Conservation (phyloP, 768 basidiomycete genomes). For the Tephrocybe sp. region DNA sequence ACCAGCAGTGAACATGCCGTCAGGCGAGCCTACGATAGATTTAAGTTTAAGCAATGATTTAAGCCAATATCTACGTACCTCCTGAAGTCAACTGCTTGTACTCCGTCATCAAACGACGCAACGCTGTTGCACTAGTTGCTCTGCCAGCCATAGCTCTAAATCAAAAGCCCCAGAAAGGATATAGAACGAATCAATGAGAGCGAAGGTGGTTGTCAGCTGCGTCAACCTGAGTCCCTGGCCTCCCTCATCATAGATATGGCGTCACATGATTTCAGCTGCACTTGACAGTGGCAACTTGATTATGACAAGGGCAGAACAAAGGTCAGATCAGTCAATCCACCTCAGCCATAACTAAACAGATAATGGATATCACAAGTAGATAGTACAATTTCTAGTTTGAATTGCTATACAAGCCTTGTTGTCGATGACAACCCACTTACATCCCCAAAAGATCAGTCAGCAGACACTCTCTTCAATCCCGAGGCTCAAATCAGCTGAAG, state of each 20-base stretch:
- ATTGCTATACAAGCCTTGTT: slow-evolving; percentile 1
- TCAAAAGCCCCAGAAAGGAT: background rate
- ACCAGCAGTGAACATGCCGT: slow-evolving; percentile 97
- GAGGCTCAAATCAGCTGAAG: too few species aligned
- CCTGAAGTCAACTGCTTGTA: slow-evolving; percentile 83
- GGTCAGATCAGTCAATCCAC: too few species aligned
- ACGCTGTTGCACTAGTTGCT: slow-evolving; percentile 64
- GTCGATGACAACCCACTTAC: background rate
- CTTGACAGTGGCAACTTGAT: too few species aligned
- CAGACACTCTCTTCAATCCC: slow-evolving; percentile 7
- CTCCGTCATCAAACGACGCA: slow-evolving; percentile 89
- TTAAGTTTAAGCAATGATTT: slow-evolving; percentile 1
- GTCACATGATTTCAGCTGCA: slow-evolving; percentile 6
- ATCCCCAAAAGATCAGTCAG: slow-evolving; percentile 10
- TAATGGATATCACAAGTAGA: background rate
- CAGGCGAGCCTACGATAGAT: slow-evolving; percentile 63
- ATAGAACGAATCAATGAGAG: background rate
- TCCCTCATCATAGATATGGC: background rate
- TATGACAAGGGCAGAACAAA: too few species aligned
- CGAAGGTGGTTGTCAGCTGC: background rate
- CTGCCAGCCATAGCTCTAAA: slow-evolving; percentile 46
- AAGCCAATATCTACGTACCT: slow-evolving; percentile 39
- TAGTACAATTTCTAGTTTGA: slow-evolving; percentile 1
- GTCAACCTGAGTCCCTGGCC: background rate
- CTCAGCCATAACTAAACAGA: too few species aligned